Base-by-base conservation (phyloP, 192 early-diverging fungal genomes). In the Chytriomyces sp. region DNA sequence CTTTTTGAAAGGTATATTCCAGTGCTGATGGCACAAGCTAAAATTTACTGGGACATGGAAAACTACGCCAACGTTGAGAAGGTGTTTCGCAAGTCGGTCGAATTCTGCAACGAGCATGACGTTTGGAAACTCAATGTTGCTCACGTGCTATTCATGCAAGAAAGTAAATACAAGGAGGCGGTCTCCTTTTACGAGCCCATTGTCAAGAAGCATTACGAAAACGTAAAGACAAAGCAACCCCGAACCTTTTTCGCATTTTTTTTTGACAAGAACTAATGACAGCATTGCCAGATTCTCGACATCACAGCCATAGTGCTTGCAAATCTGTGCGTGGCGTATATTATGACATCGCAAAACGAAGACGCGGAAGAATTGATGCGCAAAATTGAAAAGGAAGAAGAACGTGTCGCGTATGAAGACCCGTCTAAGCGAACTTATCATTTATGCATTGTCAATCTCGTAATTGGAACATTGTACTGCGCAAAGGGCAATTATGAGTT, bases 401-500 rank as follows among this genome's bases (percentile, higher is more conserved):
- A 90, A 67, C 76, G 89, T 4, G 79, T 88, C 13, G 83, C 83
- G 11, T 90, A 81, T 65, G 89, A 89, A 49, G 89, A 90, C 69
- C 86, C 85, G 5, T 53, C 79, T 13, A 86, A 88, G 64, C 68
- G 89, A 6, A 86, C 85, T 13, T 90, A 90, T 71, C 89, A 90
- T 64, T 79, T 90, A 6, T 90, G 89, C 76, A 90, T 89, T 50
- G 89, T 90, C 5, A 90, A 90, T 68, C 82, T 90, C 9, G 89
- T 90, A 7, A 90, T 90, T 63, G 89, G 89, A n/a, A 90, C 89
- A 10, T 80, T 90, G 23, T 90, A 90, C 61, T 90, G 89, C 71
- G 84, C 89, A 28, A 90, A 90, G 66, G 89, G 89, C 16, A 90
- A 90, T 77, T 90, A 88, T 72, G 89, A 90, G 72, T 90, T 90